Evolutionary conservation across 23 red algal species (phyloP), one percentile per base, ranked within the genome.

Genomic region (Gracilaria gracilis): DNA sequence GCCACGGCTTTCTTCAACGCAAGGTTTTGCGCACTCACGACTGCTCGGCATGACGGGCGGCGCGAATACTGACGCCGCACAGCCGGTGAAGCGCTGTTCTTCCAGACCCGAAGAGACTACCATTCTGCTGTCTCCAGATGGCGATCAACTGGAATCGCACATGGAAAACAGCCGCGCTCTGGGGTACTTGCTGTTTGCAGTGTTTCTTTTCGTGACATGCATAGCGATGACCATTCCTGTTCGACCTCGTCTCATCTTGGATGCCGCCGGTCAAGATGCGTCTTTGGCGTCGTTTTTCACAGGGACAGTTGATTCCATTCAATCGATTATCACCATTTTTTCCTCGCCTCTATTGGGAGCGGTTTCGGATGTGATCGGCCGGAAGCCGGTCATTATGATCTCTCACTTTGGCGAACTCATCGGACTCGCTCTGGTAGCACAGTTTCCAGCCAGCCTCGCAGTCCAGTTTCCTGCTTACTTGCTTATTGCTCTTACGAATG

Each of bases 151-250:
- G 4, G 21, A 28, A 11, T 77, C 72, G 46, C 38, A 77, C 72
- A n/a, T 4, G 7, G n/a, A 77, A 77, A 27, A 17, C 9, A 3
- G 1, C 6, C 32, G 39, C 46, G 44, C 69, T 13, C 84, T 87
- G 57, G 49, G 28, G 9, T 27, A n/a, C 57, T 59, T 90, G 4
- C 57, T 90, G 0, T 40, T 90, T 37, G 62, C 86, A 23, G 74
- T 90, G 9, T 55, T 84, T 48, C 40, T 92, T 0, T 92, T 92
- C 49, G 69, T 67, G 35, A 84, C 89, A 39, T 66, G 79, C 36
- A 80, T 94, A 37, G 81, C 92, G 1, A 79, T 95, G 76, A 88
- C 86, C 35, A 64, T 90, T 17, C 83, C 93, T 25, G 84, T 85
- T 4, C 85, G 84, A 2, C 93, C 93, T 21, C 69, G 66, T 40